A percentile compares a stretch with the other conserved stretches of the same genome.
These are phyloP conservation scores for Arthrinium puccinioides DNA, from an alignment of 2,329 filamentous ascomycete genomes.

Conservation along the genomic window DNA sequence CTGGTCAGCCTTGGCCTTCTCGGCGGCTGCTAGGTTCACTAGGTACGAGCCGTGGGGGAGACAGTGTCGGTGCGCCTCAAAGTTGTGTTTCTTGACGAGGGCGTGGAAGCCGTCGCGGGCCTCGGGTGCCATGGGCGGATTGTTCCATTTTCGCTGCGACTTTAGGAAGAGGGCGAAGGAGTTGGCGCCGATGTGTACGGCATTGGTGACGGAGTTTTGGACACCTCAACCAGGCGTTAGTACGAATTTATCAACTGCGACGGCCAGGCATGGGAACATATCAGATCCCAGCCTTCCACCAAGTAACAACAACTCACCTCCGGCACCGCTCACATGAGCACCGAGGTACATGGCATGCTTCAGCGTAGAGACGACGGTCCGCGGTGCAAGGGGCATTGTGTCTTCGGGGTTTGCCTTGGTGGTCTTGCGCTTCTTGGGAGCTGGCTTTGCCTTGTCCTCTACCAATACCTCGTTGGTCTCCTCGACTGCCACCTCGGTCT, in stretches of 20 bases:
- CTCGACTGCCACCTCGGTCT: slow-evolving; percentile 5
- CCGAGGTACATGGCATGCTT: slow-evolving; percentile 74
- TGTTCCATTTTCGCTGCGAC: slow-evolving; percentile 91
- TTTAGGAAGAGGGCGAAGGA: slow-evolving; percentile 94
- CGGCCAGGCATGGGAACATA: too few species aligned
- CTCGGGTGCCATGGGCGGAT: slow-evolving; percentile 65
- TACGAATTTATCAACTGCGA: too few species aligned
- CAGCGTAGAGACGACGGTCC: slow-evolving; percentile 57
- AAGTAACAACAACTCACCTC: slow-evolving; percentile 49
- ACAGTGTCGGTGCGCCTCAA: slow-evolving; percentile 64
- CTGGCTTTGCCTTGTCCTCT: slow-evolving; percentile 12
- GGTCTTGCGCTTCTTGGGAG: slow-evolving; percentile 35
- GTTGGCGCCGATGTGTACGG: slow-evolving; percentile 78
- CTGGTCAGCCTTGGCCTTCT: slow-evolving; percentile 72
- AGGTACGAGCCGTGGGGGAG: slow-evolving; percentile 95
- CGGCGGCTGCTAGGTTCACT: slow-evolving; percentile 86
- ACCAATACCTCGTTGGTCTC: slow-evolving; percentile 12
- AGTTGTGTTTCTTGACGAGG: slow-evolving; percentile 60
- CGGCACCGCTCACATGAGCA: slow-evolving; percentile 84
- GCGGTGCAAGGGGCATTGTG: slow-evolving; percentile 56
- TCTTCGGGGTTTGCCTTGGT: slow-evolving; percentile 24
- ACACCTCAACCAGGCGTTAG: slow-evolving; percentile 51
- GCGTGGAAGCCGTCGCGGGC: slow-evolving; percentile 63
- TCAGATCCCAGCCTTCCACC: too few species aligned
- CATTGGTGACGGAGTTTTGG: slow-evolving; percentile 78